Conservation (phyloP, 805 yeast genomes). For the Cyberlindnera petersonii region DNA sequence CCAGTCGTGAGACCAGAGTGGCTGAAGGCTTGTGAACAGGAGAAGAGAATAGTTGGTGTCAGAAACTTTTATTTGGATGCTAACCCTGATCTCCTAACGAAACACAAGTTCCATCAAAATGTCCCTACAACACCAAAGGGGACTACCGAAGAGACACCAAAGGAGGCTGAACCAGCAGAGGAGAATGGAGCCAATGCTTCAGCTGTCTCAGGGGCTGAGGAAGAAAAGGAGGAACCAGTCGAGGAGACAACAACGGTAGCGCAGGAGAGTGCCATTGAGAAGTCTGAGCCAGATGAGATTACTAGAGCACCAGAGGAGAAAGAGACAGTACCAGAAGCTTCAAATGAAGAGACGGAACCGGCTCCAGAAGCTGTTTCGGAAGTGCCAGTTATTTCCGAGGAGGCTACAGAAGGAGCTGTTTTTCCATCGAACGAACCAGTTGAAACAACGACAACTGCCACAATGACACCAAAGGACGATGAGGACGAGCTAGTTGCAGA, state of each 20-base stretch:
- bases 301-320: not conserved
- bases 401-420: not conserved
- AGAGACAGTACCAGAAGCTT: conserved; percentile 16
- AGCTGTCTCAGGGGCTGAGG: conserved; percentile 19
- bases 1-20: conserved; percentile 96
- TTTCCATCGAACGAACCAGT: not conserved
- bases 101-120: conserved; percentile 39
- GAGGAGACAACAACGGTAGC: conserved; percentile 1
- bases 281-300: not conserved
- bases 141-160: conserved; percentile 16
- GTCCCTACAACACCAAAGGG: conserved; percentile 13
- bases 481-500: too few species aligned
- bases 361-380: not conserved
- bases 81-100: conserved; percentile 39
- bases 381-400: not conserved
- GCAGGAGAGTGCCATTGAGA: not conserved
- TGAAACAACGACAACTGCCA: conserved; percentile 1
- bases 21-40: conserved; percentile 89
- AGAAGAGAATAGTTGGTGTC: conserved; percentile 88
- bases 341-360: conserved; percentile 9
- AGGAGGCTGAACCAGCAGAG: conserved; percentile 5
- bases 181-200: too few species aligned
- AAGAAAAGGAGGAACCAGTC: conserved; percentile 11
- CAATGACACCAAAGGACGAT: too few species aligned
- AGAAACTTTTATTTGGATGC: conserved; percentile 74